Conservation (phyloP, 1,284 basidiomycete genomes). For the Xerocomus amazonicus region DNA sequence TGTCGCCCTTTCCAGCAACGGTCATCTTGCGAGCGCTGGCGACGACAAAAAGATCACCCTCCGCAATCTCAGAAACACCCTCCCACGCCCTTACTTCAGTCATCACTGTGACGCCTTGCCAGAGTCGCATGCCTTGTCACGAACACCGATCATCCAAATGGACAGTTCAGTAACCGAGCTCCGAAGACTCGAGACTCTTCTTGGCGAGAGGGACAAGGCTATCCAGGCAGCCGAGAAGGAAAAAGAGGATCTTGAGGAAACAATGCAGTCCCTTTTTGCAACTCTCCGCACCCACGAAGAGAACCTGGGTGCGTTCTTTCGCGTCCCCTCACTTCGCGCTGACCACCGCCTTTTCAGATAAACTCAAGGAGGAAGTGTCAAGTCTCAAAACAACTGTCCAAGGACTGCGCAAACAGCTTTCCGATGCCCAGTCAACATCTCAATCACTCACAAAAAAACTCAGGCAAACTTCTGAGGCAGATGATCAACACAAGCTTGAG, state of each 20-base stretch:
- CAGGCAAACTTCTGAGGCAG: not conserved
- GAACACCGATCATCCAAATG: not conserved
- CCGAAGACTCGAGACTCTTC: not conserved
- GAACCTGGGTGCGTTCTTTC: not conserved
- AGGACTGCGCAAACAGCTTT: slow-evolving; percentile 2
- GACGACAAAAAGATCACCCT: slow-evolving; percentile 6
- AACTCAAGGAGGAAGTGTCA: slow-evolving; percentile 3
- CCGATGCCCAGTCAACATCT: not conserved
- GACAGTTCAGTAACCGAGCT: not conserved
- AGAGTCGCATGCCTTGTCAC: not conserved
- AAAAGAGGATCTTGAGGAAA: slow-evolving; percentile 1
- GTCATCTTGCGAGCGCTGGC: slow-evolving; percentile 3
- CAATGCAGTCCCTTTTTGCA: not conserved
- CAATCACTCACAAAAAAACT: not conserved
- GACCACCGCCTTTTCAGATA: not conserved
- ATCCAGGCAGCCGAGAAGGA: not conserved
- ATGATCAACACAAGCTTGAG: not conserved
- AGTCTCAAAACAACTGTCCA: not conserved
- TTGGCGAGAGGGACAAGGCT: slow-evolving; percentile 1
- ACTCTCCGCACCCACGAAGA: not conserved
- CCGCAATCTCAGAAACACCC: not conserved
- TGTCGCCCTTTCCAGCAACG: slow-evolving; percentile 1
- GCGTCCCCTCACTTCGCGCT: not conserved
- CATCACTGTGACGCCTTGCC: not conserved
- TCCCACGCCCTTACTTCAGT: slow-evolving; percentile 3